phyloP scores from a whole-genome alignment of 768 basidiomycete genomes.

The Mycena vulgaris region DNA sequence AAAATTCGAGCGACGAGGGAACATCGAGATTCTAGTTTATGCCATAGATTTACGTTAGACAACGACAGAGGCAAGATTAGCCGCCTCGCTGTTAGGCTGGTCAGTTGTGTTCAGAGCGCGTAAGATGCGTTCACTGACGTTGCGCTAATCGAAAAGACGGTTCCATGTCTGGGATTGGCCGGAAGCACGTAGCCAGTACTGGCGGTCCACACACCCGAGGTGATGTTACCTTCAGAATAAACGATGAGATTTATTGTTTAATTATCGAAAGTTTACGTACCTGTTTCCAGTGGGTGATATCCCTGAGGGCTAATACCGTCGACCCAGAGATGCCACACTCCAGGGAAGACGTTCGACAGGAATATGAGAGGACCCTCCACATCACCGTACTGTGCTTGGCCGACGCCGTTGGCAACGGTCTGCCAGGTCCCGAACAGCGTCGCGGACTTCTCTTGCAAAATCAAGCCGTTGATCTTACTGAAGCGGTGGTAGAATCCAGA shows the following conservation, averaged over 20 bases:
- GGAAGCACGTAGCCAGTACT: constrained; percentile 39
- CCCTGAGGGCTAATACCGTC: constrained; percentile 36
- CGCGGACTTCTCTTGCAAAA: constrained; percentile 33
- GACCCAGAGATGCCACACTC: constrained; percentile 38
- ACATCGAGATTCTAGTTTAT: too few relatives aligned
- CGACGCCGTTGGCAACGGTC: constrained; percentile 35
- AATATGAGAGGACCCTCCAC: constrained; percentile 40
- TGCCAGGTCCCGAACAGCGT: constrained; percentile 37
- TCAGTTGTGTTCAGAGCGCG: neutral
- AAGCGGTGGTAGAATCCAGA: constrained; percentile 39
- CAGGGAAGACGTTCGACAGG: constrained; percentile 28
- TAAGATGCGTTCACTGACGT: constrained; percentile 17
- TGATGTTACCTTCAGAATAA: constrained; percentile 33
- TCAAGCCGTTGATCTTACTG: constrained; percentile 34
- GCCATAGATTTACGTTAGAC: too few relatives aligned
- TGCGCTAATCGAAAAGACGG: constrained; percentile 37
- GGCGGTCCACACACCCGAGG: constrained; percentile 37
- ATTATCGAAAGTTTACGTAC: constrained; percentile 9
- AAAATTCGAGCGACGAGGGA: too few relatives aligned
- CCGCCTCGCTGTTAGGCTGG: constrained; percentile 28
- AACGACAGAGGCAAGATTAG: constrained; percentile 31
- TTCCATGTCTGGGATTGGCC: constrained; percentile 38
- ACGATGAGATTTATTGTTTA: too few relatives aligned
- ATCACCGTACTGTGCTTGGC: constrained; percentile 25
- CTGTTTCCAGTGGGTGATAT: constrained; percentile 37